Conservation (phyloP, 257 asterid genomes). For the Solanum okadae region DNA sequence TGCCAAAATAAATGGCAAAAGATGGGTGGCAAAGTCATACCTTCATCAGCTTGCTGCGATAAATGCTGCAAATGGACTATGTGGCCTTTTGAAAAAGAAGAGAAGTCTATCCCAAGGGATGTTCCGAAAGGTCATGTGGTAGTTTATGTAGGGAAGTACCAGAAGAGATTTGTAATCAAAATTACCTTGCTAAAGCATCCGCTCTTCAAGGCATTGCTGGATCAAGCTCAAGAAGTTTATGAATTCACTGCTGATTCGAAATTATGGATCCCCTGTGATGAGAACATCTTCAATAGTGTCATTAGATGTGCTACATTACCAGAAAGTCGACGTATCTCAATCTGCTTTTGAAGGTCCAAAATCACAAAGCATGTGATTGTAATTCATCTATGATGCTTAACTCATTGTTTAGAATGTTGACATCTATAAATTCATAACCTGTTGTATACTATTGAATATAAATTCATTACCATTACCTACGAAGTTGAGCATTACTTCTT, state of each 20-base stretch:
- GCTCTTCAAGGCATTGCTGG: slow-evolving; percentile 63
- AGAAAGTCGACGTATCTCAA: slow-evolving; percentile 20
- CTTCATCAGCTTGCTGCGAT: slow-evolving; percentile 29
- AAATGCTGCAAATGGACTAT: slow-evolving; percentile 44
- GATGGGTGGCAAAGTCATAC: slow-evolving; percentile 25
- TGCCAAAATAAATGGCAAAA: slow-evolving; percentile 39
- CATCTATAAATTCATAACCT: slow-evolving; percentile 14
- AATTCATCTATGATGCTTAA: slow-evolving; percentile 9
- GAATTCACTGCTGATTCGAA: slow-evolving; percentile 52
- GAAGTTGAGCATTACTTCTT: neutral
- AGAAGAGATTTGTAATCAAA: slow-evolving; percentile 70
- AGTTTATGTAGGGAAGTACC: slow-evolving; percentile 67
- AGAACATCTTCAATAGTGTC: slow-evolving; percentile 56
- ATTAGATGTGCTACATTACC: slow-evolving; percentile 67
- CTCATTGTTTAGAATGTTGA: slow-evolving; percentile 17
- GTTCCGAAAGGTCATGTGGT: slow-evolving; percentile 90
- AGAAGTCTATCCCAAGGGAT: slow-evolving; percentile 48
- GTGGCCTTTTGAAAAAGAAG: slow-evolving; percentile 35
- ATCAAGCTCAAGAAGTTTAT: slow-evolving; percentile 70
- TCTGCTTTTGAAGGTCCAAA: slow-evolving; percentile 31
- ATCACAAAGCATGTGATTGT: neutral
- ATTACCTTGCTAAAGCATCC: slow-evolving; percentile 63
- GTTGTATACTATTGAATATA: slow-evolving; percentile 21
- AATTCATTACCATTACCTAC: slow-evolving; percentile 10
- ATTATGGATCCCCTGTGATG: slow-evolving; percentile 81